Percentiles rank a stretch among this genome's conserved stretches.
Conservation (phyloP, 2,329 filamentous ascomycete genomes). For the Botrytis aclada region DNA sequence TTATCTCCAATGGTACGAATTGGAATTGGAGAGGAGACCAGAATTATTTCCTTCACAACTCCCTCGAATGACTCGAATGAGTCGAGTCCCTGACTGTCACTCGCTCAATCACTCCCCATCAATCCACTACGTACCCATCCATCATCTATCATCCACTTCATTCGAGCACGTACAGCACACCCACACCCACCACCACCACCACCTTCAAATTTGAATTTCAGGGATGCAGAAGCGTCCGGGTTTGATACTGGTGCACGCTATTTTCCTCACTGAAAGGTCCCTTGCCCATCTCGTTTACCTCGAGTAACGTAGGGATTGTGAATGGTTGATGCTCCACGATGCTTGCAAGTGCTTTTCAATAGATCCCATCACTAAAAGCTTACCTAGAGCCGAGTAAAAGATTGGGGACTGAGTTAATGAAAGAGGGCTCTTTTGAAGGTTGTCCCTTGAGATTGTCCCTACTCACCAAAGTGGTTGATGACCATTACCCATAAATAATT, state of each 20-base stretch:
- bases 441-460: neutral
- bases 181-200: neutral
- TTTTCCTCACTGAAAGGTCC: neutral
- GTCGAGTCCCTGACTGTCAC: neutral
- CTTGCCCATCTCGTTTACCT: constrained; percentile 1
- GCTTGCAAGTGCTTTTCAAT: constrained; percentile 9
- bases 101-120: neutral
- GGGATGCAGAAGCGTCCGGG: neutral
- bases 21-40: neutral
- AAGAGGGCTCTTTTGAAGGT: neutral
- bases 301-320: constrained; percentile 7
- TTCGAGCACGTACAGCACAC: constrained; percentile 1
- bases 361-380: constrained; percentile 6
- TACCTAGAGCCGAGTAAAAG: constrained; percentile 11
- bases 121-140: neutral
- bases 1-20: neutral
- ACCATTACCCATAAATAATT: neutral
- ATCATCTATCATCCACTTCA: neutral
- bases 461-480: neutral
- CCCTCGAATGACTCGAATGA: neutral
- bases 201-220: neutral
- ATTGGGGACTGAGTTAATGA: neutral
- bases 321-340: constrained; percentile 1
- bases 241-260: constrained; percentile 10
- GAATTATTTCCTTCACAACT: neutral